Evolutionary conservation across 2,329 filamentous ascomycete genomes (phyloP).

Genomic region (Corinectria fuckeliana): DNA sequence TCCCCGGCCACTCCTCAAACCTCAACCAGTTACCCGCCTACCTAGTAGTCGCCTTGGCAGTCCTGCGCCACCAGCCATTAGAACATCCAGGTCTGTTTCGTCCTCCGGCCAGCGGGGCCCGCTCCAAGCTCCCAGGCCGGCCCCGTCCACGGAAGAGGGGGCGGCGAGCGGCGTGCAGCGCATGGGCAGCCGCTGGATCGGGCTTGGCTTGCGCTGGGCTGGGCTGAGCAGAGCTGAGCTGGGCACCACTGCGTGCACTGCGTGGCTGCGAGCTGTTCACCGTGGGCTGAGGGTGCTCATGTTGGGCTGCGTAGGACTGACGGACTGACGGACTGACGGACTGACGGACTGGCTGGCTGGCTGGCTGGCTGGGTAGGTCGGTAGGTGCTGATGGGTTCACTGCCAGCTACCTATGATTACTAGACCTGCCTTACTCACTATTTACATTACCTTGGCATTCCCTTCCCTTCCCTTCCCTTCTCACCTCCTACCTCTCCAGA

Average conservation of each 20-base stretch:
- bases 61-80: conserved; percentile 15
- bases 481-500: not conserved
- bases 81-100: no score
- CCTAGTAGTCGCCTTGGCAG: not conserved
- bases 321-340: not conserved
- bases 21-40: no score
- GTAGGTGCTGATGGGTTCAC: no score
- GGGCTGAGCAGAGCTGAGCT: conserved; percentile 4
- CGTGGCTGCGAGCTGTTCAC: not conserved
- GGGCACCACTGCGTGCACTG: conserved; percentile 7
- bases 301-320: not conserved
- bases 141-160: conserved; percentile 14
- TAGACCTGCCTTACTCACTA: conserved; percentile 9
- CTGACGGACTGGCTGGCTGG: no score
- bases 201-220: not conserved
- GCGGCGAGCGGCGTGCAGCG: conserved; percentile 21
- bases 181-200: not conserved
- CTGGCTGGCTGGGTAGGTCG: no score
- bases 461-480: not conserved
- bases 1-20: not conserved
- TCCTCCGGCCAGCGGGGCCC: conserved; percentile 1
- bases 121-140: conserved; percentile 14
- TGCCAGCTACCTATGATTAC: not conserved
- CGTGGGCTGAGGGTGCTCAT: not conserved
- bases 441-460: conserved; percentile 8